Base-by-base conservation (phyloP, 106 monocot genomes). In the Dendrobium huoshanense region DNA sequence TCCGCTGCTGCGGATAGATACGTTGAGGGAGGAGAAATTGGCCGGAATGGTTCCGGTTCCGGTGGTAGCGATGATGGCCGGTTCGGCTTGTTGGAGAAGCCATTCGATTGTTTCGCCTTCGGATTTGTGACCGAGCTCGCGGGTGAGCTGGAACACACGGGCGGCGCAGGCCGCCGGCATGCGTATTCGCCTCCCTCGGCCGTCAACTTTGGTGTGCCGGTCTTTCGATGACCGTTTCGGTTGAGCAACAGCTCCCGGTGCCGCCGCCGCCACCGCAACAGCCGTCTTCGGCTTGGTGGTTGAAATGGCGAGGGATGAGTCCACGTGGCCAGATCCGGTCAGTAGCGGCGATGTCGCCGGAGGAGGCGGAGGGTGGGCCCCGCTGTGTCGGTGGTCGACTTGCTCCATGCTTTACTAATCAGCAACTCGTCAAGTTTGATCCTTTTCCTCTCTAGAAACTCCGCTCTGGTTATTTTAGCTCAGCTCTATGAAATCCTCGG, bases 71-170 rank as follows among this genome's bases (percentile, higher is more conserved):
- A 91, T 83, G 49, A 91, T 88, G 7, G 91, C 84, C 4, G 88
- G 91, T 77, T 91, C 91, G 3, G 91, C 91, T 25, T 91, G 91
- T 70, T 88, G 91, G 13, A 91, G 87, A 7, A 91, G 82, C 91
- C 91, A 88, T 84, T 91, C 91, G 67, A 91, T 87, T 7, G 91
- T 91, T 75, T 91, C 88, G 16, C 88, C 91, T 40, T 91, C 91
- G 22, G 91, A 91, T 51, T 91, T 91, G 85, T 91, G 86, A 17
- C 91, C 85, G 13, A 91, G 82, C 81, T 91, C 91, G 8, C 91
- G 80, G 11, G 88, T 88, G 33, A 91, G 86, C 73, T 91, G 91
- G 81, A 91, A 91, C 9, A 91, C 91, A 2, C 91, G 15, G 7
- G 91, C 91, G 10, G 88, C 91, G 85, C 91, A 91, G 1, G 85